phyloP scores from a whole-genome alignment of 768 basidiomycete genomes.

The Pholiota microspora region DNA sequence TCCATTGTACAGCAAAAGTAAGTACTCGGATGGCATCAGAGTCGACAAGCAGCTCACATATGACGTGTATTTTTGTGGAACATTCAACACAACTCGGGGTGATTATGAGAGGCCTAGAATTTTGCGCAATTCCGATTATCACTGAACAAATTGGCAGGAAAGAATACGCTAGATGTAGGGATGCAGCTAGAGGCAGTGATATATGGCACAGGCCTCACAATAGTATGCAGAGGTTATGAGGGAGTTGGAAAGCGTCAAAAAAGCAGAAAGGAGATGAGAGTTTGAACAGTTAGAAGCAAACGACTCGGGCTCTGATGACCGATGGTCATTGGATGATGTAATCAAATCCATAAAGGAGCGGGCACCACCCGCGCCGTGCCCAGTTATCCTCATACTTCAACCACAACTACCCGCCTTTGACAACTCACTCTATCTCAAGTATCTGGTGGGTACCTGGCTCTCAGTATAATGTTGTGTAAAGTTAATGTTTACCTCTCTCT shows the following conservation, averaged over 20 bases:
- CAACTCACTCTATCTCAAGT: conserved; percentile 1
- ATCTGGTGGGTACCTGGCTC: conserved; percentile 4
- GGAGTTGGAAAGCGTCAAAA: no score
- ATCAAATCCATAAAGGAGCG: conserved; percentile 12
- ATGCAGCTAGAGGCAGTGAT: no score
- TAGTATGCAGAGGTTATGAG: no score
- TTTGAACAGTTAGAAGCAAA: background rate
- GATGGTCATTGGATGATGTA: conserved; percentile 13
- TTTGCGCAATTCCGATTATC: background rate
- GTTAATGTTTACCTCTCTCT: background rate
- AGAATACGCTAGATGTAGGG: no score
- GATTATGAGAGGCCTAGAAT: background rate
- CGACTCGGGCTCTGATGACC: background rate
- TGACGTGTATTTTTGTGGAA: background rate
- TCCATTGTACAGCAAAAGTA: background rate
- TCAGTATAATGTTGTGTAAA: background rate
- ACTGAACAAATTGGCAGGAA: no score
- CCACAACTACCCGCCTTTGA: conserved; percentile 10
- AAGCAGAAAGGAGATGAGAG: no score
- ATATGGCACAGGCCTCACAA: no score
- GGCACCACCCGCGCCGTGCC: conserved; percentile 10
- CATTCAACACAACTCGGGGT: background rate
- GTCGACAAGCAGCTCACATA: background rate
- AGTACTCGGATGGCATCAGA: background rate
- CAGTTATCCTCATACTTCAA: conserved; percentile 17